Evolutionary conservation across 495 filamentous ascomycete species (phyloP), one percentile per base, ranked within the genome.

Genomic region (Penicillium bialowiezense): DNA sequence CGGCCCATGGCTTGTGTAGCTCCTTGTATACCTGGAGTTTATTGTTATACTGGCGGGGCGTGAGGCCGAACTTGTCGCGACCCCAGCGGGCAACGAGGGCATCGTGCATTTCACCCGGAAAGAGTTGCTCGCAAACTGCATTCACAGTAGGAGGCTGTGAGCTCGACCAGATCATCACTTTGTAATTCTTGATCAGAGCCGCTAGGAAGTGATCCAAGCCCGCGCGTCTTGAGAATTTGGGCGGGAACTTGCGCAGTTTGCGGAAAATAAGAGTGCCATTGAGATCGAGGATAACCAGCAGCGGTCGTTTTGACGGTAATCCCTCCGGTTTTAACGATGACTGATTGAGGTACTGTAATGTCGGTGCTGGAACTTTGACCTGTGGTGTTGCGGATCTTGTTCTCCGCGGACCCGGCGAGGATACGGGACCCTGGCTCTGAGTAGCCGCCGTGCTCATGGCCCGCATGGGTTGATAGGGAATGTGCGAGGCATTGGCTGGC

Each of bases 131-230:
- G 44, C 59, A 67, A 14, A 97, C 85, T 5, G 62, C 61, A 0
- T 63, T 29, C 0, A 96, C 87, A 44, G 91, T 97, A 6, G 68
- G 49, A 0, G 84, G 84, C 20, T 72, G 77, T 0, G 95, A 91
- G 36, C 88, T 92, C 0, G 91, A 95, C 92, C 93, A 98, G 45
- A 98, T 79, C 70, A 95, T 88, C 13, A 96, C 85, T 24, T 65
- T 73, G 71, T 91, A 88, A 20, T 82, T 80, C 14, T 75, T 54
- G 41, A 91, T 71, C 51, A 87, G 72, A 54, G 86, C 83, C 1
- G 69, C 42, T 1, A 97, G 68, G 70, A 98, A 97, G 0, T 64
- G 21, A 1, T 66, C 39, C 0, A 92, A 76, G 24, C 74, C 72
- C 0, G 86, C 85, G 3, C 93, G 83, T 37, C 72, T 63, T 3